These are phyloP conservation scores for Scenedesmus sp. DNA, from an alignment of 163 green algal species.

Conservation along the genomic window DNA sequence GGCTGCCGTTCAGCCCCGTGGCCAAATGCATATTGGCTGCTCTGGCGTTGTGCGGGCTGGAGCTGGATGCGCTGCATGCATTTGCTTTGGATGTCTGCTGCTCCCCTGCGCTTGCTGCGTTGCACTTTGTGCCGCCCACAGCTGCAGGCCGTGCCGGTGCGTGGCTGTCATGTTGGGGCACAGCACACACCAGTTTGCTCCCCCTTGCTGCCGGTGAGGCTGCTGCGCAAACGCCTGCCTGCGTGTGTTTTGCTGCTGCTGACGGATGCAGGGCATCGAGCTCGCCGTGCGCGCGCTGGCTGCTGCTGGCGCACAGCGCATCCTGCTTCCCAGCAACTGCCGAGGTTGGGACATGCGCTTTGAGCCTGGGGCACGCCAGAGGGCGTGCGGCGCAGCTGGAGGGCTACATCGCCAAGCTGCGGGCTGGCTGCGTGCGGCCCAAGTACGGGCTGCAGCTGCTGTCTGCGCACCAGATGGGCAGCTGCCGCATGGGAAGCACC, in stretches of 20 bases:
- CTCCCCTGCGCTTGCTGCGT: too few species aligned
- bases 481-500: conserved; percentile 71
- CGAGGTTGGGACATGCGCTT: neutral
- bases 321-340: conserved; percentile 60
- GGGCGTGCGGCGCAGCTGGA: conserved; percentile 15
- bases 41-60: too few species aligned
- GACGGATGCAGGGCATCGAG: conserved; percentile 66
- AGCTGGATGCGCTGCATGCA: too few species aligned
- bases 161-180: too few species aligned
- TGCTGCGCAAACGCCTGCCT: too few species aligned
- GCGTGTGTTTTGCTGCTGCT: too few species aligned
- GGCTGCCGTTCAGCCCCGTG: neutral
- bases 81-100: neutral
- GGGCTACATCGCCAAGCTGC: neutral
- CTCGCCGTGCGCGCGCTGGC: conserved; percentile 63
- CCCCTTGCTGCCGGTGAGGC: too few species aligned
- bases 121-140: neutral
- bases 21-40: neutral
- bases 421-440: neutral
- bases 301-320: conserved; percentile 69
- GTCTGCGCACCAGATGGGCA: conserved; percentile 84
- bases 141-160: neutral
- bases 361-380: neutral
- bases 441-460: conserved; percentile 59
- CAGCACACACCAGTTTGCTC: neutral